Conservation (phyloP, 805 yeast species). For the Candida suzukii region DNA sequence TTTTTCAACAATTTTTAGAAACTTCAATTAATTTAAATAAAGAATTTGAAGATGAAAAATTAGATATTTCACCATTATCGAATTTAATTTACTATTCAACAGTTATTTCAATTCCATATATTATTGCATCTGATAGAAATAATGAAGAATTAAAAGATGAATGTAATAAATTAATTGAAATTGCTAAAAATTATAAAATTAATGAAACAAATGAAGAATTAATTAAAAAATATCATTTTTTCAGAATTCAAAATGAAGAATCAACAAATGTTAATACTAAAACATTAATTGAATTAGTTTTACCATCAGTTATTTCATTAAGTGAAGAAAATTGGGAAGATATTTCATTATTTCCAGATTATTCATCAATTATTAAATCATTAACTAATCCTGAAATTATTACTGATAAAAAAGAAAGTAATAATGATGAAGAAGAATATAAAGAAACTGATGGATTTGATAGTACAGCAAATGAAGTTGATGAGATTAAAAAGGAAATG, state of each 20-base stretch:
- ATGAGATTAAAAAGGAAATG: slow-evolving; percentile 11
- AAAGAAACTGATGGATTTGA: not conserved
- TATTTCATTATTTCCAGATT: slow-evolving; percentile 32
- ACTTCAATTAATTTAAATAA: slow-evolving; percentile 51
- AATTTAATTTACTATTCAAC: slow-evolving; percentile 62
- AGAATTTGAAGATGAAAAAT: slow-evolving; percentile 28
- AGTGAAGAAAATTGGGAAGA: slow-evolving; percentile 36
- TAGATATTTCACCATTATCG: slow-evolving; percentile 55
- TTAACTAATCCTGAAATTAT: slow-evolving; percentile 3
- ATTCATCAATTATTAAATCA: slow-evolving; percentile 12
- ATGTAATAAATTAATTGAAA: slow-evolving; percentile 38
- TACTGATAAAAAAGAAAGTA: slow-evolving; percentile 1
- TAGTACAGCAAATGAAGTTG: slow-evolving; percentile 4
- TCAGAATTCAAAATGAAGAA: slow-evolving; percentile 11
- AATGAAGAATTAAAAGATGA: slow-evolving; percentile 20
- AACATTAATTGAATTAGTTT: slow-evolving; percentile 39
- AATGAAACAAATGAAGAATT: not conserved
- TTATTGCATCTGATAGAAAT: slow-evolving; percentile 16
- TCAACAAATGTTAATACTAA: slow-evolving; percentile 49
- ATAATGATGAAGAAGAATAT: slow-evolving; percentile 1
- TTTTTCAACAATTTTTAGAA: slow-evolving; percentile 48
- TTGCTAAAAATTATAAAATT: slow-evolving; percentile 27
- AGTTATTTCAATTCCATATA: slow-evolving; percentile 57
- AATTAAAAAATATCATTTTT: not conserved
- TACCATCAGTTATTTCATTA: slow-evolving; percentile 39